phyloP scores from a whole-genome alignment of 75 land plant species.

The Selaginella moellendorffii region DNA sequence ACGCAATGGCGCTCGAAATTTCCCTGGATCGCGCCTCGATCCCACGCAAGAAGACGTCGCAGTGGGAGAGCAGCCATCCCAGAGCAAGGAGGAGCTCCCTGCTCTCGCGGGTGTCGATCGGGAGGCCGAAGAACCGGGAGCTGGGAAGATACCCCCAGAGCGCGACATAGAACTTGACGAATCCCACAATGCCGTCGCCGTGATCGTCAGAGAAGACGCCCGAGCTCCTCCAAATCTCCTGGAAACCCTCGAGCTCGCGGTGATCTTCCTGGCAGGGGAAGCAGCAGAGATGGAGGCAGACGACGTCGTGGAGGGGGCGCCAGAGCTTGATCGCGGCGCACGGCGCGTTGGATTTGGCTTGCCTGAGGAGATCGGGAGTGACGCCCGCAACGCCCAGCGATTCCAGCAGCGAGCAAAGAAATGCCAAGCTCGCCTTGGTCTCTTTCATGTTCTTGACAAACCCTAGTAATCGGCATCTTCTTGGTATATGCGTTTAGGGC shows the following conservation, averaged over 20 bases:
- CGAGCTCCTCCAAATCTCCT: conserved; percentile 1
- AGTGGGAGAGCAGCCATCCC: conserved; percentile 18
- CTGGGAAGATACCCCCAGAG: conserved; percentile 23
- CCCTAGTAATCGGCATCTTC: too few relatives aligned
- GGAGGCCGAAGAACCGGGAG: conserved; percentile 17
- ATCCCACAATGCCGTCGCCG: not conserved
- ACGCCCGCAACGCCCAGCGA: too few relatives aligned
- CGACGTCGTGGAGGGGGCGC: conserved; percentile 11
- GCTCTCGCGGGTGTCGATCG: conserved; percentile 2
- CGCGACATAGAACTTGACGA: conserved; percentile 21
- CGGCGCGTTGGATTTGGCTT: conserved; percentile 16
- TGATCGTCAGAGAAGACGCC: too few relatives aligned
- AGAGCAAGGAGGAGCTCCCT: conserved; percentile 14
- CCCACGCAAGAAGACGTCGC: conserved; percentile 8
- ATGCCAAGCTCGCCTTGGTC: too few relatives aligned
- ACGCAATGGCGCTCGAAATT: not conserved
- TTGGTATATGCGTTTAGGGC: too few relatives aligned
- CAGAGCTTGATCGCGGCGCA: not conserved
- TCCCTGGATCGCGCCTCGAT: conserved; percentile 7
- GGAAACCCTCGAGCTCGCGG: not conserved
- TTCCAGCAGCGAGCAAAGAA: too few relatives aligned
- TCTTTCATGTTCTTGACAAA: too few relatives aligned
- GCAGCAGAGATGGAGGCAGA: conserved; percentile 1
- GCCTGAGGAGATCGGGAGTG: conserved; percentile 13
- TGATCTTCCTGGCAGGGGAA: not conserved